Conservation (phyloP, 805 yeast genomes). For the Lipomyces yamanashiensis region DNA sequence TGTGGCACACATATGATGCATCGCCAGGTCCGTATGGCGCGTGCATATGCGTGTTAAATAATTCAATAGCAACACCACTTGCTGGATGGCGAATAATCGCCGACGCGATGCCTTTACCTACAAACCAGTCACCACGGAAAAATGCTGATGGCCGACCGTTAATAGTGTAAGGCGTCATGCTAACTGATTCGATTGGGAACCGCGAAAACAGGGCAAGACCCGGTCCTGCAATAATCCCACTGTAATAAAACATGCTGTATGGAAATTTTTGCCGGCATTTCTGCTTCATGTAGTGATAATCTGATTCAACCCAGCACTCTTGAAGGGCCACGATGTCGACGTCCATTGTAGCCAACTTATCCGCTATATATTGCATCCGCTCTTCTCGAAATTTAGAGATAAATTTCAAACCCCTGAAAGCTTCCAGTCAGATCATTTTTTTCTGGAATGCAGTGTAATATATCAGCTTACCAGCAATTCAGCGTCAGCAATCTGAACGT, state of each 20-base stretch:
- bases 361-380: slow-evolving; percentile 76
- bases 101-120: slow-evolving; percentile 86
- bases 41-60: slow-evolving; percentile 91
- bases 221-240: slow-evolving; percentile 88
- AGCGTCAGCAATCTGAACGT: slow-evolving; percentile 41
- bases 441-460: background rate
- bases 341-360: slow-evolving; percentile 55
- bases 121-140: slow-evolving; percentile 95
- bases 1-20: slow-evolving; percentile 85
- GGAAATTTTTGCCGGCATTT: slow-evolving; percentile 59
- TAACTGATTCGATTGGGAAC: slow-evolving; percentile 79
- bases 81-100: slow-evolving; percentile 62
- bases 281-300: slow-evolving; percentile 68
- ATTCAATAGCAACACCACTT: slow-evolving; percentile 60
- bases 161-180: slow-evolving; percentile 81
- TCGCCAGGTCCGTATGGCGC: slow-evolving; percentile 94
- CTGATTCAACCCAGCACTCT: slow-evolving; percentile 88
- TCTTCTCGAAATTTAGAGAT: slow-evolving; percentile 72
- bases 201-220: slow-evolving; percentile 86
- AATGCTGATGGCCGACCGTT: slow-evolving; percentile 95
- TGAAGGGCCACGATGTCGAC: slow-evolving; percentile 93
- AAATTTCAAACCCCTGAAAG: slow-evolving; percentile 81
- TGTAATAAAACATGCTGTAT: slow-evolving; percentile 66
- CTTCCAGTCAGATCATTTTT: background rate
- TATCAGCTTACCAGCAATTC: slow-evolving; percentile 43